phyloP scores from a whole-genome alignment of 1,139 yeast species.

The Diutina pseudorugosa region DNA sequence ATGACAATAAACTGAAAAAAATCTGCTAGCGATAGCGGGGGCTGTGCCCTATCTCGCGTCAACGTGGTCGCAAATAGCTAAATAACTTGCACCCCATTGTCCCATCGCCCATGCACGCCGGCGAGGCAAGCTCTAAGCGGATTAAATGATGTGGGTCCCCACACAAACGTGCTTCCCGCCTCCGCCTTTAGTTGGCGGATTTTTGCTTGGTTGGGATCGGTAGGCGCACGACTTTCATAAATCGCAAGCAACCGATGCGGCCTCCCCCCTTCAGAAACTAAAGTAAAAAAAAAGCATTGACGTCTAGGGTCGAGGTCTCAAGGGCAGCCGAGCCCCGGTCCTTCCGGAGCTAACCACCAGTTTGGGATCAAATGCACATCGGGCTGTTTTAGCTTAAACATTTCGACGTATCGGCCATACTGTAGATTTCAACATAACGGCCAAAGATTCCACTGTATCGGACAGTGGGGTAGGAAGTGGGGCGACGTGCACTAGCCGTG shows the following conservation, averaged over 20 bases:
- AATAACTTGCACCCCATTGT: neutral
- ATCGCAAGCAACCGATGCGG: neutral
- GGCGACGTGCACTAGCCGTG: too few species aligned
- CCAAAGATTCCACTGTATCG: too few species aligned
- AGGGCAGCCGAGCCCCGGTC: neutral
- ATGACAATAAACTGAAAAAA: too few species aligned
- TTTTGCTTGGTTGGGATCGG: neutral
- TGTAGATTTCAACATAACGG: too few species aligned
- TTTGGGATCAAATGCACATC: neutral
- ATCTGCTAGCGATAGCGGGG: too few species aligned
- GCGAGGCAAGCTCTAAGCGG: neutral
- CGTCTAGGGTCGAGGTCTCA: neutral
- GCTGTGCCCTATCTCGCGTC: neutral
- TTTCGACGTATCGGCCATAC: too few species aligned
- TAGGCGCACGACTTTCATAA: neutral
- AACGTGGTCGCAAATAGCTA: neutral
- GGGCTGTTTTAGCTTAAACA: too few species aligned
- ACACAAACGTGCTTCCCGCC: neutral
- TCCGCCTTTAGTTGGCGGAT: too few species aligned
- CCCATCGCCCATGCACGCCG: neutral
- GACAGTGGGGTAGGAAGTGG: too few species aligned
- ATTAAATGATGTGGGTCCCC: neutral
- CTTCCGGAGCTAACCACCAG: neutral
- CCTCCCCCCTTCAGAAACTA: neutral
- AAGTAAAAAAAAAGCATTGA: neutral